Conservation (phyloP, 164 flowering plant genomes). For the Annona squamosa region DNA sequence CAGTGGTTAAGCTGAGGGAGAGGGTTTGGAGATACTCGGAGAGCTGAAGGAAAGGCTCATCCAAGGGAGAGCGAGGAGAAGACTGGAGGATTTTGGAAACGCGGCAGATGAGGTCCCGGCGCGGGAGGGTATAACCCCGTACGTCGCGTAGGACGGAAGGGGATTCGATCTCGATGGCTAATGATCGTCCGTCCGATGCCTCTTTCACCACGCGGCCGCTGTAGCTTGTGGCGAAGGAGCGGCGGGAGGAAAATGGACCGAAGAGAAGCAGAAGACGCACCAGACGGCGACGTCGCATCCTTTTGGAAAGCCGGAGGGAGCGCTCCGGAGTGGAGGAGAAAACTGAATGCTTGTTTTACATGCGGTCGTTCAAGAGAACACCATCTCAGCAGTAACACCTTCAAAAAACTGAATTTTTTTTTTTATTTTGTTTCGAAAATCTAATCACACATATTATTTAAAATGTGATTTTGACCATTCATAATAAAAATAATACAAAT, state of each 20-base stretch:
- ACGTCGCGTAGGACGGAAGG: conserved; percentile 37
- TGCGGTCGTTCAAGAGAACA: no score
- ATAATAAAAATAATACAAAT: no score
- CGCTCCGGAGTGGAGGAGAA: no score
- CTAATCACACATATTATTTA: no score
- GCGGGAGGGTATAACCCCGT: conserved; percentile 75
- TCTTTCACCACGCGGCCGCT: conserved; percentile 46
- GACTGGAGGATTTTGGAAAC: conserved; percentile 47
- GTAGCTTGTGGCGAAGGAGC: conserved; percentile 76
- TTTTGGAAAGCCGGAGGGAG: no score
- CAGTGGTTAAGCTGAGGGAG: conserved; percentile 42
- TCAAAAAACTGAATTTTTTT: no score
- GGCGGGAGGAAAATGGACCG: conserved; percentile 15
- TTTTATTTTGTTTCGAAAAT: no score
- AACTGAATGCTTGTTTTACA: no score
- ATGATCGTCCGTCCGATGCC: conserved; percentile 41
- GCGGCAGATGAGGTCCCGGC: conserved; percentile 75
- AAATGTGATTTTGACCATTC: no score
- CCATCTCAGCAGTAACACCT: no score
- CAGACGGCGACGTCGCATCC: background rate
- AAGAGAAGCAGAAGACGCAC: background rate
- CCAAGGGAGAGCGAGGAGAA: conserved; percentile 9
- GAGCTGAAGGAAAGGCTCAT: conserved; percentile 44
- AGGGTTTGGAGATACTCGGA: conserved; percentile 48
- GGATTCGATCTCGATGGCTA: conserved; percentile 42